These are phyloP conservation scores for Scutellaria barbata DNA, from an alignment of 257 asterid genomes.

Conservation along the genomic window DNA sequence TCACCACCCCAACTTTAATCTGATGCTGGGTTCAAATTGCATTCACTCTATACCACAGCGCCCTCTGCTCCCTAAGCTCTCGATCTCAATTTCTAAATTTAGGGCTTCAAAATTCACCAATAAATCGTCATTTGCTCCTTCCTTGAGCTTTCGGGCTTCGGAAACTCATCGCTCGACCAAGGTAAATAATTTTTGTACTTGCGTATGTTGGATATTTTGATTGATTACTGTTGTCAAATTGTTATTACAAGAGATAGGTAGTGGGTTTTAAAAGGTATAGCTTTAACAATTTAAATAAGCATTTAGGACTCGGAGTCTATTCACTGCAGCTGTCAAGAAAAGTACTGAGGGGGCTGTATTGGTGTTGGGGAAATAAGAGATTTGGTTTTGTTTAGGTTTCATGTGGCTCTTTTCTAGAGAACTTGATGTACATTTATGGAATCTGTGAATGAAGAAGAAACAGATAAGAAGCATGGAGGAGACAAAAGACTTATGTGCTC, in stretches of 20 bases:
- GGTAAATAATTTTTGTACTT: constrained; percentile 47
- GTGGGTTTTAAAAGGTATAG: constrained; percentile 15
- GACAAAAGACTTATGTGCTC: background rate
- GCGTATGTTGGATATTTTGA: constrained; percentile 3
- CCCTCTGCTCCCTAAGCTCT: constrained; percentile 39
- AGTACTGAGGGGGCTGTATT: constrained; percentile 19
- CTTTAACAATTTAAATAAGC: constrained; percentile 1
- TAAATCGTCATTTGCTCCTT: constrained; percentile 45
- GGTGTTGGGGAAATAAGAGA: background rate
- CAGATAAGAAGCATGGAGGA: background rate
- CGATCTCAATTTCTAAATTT: constrained; percentile 43
- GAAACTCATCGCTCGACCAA: constrained; percentile 51
- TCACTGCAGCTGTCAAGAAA: background rate
- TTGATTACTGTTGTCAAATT: constrained; percentile 14
- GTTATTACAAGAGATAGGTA: background rate
- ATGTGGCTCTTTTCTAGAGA: background rate
- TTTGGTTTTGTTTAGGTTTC: constrained; percentile 5
- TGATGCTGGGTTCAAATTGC: constrained; percentile 76
- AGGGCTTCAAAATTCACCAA: constrained; percentile 54
- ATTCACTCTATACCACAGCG: constrained; percentile 55
- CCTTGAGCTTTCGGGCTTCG: constrained; percentile 41
- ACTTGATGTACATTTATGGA: too few species aligned
- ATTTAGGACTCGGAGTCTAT: background rate
- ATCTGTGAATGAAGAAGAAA: background rate
- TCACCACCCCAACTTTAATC: constrained; percentile 39